Evolutionary conservation across 257 asterid genomes (phyloP).

Genomic region (Solanum sitiens): DNA sequence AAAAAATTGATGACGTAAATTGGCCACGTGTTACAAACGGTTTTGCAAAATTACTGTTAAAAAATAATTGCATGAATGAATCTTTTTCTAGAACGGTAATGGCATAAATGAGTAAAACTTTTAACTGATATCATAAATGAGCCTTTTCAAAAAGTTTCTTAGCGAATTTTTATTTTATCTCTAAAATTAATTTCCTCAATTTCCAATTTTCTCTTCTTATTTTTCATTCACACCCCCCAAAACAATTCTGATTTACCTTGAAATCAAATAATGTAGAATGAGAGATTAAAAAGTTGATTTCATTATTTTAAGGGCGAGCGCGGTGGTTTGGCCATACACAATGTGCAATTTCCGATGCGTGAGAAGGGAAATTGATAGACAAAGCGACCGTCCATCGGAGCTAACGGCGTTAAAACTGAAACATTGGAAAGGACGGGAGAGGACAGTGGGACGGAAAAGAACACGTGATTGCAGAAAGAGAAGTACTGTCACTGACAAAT

Average conservation of each 20-base stretch:
- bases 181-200: no score
- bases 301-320: neutral
- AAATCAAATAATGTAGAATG: neutral
- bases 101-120: no score
- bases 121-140: no score
- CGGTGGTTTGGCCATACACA: neutral
- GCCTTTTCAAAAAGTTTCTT: no score
- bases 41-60: no score
- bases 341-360: neutral
- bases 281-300: neutral
- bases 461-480: slow-evolving; percentile 18
- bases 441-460: neutral
- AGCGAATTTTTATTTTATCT: no score
- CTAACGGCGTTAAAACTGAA: slow-evolving; percentile 13
- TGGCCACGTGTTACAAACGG: no score
- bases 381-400: neutral
- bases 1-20: no score
- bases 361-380: neutral
- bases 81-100: no score
- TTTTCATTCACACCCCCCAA: no score
- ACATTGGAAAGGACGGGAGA: neutral
- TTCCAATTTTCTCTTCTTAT: no score
- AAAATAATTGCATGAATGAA: no score
- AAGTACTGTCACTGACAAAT: neutral
- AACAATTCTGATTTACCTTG: neutral